Percentiles rank a stretch among this genome's conserved stretches.
These are phyloP conservation scores for Nicotiana obtusifolia DNA, from an alignment of 257 asterid genomes.

Conservation along the genomic window DNA sequence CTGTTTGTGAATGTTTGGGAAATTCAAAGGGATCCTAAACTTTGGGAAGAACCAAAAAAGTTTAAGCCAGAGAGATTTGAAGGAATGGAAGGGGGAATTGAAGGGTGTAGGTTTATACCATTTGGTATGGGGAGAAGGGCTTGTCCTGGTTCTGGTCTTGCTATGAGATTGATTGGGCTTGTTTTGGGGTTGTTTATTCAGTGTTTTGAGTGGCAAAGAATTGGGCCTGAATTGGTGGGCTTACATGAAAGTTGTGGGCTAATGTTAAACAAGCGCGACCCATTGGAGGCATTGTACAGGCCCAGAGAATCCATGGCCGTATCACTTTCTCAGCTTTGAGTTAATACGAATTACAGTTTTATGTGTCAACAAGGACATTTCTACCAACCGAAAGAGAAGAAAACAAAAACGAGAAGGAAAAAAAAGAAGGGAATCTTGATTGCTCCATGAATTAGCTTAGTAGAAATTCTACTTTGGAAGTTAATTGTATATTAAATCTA, in stretches of 20 bases:
- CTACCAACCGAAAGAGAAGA: no score
- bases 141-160: slow-evolving; percentile 39
- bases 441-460: no score
- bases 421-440: no score
- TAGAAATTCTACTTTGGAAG: no score
- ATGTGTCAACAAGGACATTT: no score
- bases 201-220: slow-evolving; percentile 48
- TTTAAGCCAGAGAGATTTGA: slow-evolving; percentile 33
- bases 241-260: slow-evolving; percentile 24
- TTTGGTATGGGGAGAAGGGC: slow-evolving; percentile 52
- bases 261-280: slow-evolving; percentile 28
- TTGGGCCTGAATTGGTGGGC: slow-evolving; percentile 20
- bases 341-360: no score
- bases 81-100: not conserved
- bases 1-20: slow-evolving; percentile 34
- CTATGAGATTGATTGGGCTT: slow-evolving; percentile 34
- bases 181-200: slow-evolving; percentile 35
- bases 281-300: slow-evolving; percentile 32
- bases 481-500: no score
- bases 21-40: slow-evolving; percentile 21
- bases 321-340: slow-evolving; percentile 12
- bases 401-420: no score
- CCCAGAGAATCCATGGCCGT: slow-evolving; percentile 25
- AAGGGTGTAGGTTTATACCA: slow-evolving; percentile 13
- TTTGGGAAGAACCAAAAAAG: slow-evolving; percentile 19